phyloP scores from a whole-genome alignment of 495 filamentous ascomycete genomes.

The Tetracladium marchalianum region DNA sequence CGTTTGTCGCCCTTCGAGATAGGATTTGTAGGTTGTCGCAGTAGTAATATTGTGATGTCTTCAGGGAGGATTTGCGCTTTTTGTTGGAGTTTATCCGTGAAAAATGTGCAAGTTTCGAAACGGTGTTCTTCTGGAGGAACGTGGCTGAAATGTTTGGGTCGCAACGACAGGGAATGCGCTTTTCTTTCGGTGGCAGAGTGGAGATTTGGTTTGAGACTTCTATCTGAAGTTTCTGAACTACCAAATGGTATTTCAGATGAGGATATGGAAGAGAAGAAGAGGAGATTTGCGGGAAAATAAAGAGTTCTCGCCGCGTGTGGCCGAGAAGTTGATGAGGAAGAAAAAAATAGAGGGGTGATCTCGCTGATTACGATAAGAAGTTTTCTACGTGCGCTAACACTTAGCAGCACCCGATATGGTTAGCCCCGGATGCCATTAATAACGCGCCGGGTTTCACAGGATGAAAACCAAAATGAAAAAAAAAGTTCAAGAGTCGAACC shows the following conservation, averaged over 20 bases:
- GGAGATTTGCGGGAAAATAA: background rate
- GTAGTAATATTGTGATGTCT: background rate
- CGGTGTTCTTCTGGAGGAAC: constrained; percentile 13
- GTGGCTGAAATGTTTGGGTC: constrained; percentile 11
- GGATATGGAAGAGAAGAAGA: background rate
- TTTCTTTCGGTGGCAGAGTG: constrained; percentile 5
- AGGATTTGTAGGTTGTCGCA: constrained; percentile 3
- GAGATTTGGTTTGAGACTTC: constrained; percentile 19
- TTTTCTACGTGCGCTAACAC: no score
- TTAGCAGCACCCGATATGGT: no score
- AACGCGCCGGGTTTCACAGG: no score
- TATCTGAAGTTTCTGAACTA: constrained; percentile 13
- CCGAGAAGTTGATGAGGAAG: constrained; percentile 3
- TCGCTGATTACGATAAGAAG: no score
- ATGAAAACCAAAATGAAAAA: no score
- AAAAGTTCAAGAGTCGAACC: no score
- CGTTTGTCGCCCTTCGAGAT: constrained; percentile 11
- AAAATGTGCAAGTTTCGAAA: constrained; percentile 18
- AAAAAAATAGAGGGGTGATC: background rate
- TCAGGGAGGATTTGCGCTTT: background rate
- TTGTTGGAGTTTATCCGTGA: constrained; percentile 4
- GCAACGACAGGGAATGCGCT: constrained; percentile 3
- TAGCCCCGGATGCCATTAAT: no score
- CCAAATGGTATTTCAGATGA: constrained; percentile 20
- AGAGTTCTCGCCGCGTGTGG: no score